Percentiles rank a stretch among this genome's conserved stretches.
These are phyloP conservation scores for Fusarium anguioides DNA, from an alignment of 2,329 filamentous ascomycete genomes.

Conservation along the genomic window DNA sequence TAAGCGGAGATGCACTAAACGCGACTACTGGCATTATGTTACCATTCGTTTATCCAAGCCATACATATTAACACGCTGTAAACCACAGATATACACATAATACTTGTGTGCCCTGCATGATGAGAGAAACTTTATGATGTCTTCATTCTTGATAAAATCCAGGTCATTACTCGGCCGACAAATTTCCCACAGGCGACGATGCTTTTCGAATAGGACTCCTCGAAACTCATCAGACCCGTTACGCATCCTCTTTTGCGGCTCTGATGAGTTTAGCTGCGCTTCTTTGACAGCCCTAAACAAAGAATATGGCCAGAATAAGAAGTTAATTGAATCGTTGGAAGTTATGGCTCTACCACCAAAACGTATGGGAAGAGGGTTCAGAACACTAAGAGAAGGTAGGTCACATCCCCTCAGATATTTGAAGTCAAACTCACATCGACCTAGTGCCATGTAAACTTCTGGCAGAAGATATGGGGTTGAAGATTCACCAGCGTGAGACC, in stretches of 20 bases:
- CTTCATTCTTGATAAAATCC: slow-evolving; percentile 21
- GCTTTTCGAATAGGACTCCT: slow-evolving; percentile 32
- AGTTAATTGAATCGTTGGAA: slow-evolving; percentile 79
- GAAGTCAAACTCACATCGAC: neutral
- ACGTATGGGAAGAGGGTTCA: slow-evolving; percentile 78
- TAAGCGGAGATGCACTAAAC: slow-evolving; percentile 52
- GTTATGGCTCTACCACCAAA: slow-evolving; percentile 87
- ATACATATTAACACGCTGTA: neutral
- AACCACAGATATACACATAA: neutral
- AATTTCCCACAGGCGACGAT: slow-evolving; percentile 20
- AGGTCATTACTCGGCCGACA: slow-evolving; percentile 16
- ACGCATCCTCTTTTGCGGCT: slow-evolving; percentile 92
- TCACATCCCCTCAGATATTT: neutral
- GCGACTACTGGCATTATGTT: slow-evolving; percentile 26
- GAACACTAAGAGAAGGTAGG: slow-evolving; percentile 72
- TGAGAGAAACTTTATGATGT: slow-evolving; percentile 24
- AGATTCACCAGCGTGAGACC: slow-evolving; percentile 79
- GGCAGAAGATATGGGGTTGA: slow-evolving; percentile 72
- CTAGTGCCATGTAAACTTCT: slow-evolving; percentile 78
- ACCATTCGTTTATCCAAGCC: neutral
- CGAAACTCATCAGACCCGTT: slow-evolving; percentile 66
- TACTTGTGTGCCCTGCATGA: neutral
- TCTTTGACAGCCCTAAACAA: slow-evolving; percentile 76
- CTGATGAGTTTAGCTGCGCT: slow-evolving; percentile 87
- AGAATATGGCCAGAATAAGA: slow-evolving; percentile 64